phyloP scores from a whole-genome alignment of 2,329 filamentous ascomycete genomes.

The Byssochlamys sp. region DNA sequence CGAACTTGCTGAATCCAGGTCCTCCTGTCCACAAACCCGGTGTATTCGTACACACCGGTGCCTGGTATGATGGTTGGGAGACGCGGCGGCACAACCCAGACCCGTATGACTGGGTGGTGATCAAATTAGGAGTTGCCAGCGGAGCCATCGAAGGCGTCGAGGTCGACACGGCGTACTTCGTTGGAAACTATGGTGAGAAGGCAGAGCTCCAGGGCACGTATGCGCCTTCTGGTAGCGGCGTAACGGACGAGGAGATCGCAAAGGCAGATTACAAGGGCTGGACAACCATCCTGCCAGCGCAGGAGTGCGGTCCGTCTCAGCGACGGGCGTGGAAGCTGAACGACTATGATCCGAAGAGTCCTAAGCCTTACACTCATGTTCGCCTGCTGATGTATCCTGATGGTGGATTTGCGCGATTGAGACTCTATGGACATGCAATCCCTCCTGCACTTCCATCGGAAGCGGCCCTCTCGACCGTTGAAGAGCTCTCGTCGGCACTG shows the following conservation, averaged over 20 bases:
- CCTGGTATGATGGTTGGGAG: conserved; percentile 59
- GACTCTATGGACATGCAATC: conserved; percentile 35
- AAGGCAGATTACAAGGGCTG: conserved; percentile 26
- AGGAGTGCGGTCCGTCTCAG: conserved; percentile 32
- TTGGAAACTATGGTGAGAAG: conserved; percentile 38
- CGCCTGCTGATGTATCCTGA: conserved; percentile 38
- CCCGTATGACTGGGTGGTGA: conserved; percentile 51
- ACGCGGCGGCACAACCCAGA: conserved; percentile 51
- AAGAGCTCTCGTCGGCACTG: conserved; percentile 34
- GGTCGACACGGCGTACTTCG: conserved; percentile 37
- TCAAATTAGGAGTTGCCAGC: conserved; percentile 45
- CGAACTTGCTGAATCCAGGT: conserved; percentile 50
- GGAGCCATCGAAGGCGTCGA: conserved; percentile 34
- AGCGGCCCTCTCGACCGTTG: conserved; percentile 8
- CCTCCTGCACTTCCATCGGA: conserved; percentile 18
- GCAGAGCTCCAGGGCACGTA: conserved; percentile 31
- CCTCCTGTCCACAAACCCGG: conserved; percentile 48
- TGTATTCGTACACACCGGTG: conserved; percentile 50
- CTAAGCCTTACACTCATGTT: conserved; percentile 34
- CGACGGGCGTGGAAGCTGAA: conserved; percentile 33
- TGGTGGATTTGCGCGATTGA: conserved; percentile 35
- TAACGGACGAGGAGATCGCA: conserved; percentile 21
- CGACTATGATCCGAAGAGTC: conserved; percentile 13
- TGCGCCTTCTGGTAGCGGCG: conserved; percentile 10
- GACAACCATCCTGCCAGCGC: conserved; percentile 30